Conservation (phyloP, 495 filamentous ascomycete species). For the Xylaria nigripes region DNA sequence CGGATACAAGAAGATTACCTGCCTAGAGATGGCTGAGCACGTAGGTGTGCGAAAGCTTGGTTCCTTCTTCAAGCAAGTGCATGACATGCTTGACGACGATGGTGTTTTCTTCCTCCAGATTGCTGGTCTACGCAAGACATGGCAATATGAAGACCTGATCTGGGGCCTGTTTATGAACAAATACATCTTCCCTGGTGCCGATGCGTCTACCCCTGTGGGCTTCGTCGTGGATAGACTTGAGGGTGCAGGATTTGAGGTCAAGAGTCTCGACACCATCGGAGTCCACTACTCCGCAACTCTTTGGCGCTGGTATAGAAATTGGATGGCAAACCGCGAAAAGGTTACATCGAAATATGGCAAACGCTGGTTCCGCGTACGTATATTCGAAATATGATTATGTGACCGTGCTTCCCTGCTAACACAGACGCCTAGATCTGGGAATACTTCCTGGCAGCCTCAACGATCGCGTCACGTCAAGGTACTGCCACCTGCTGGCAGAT, state of each 20-base stretch:
- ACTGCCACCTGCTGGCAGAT: slow-evolving; percentile 95
- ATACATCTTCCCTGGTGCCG: slow-evolving; percentile 83
- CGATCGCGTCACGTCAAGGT: slow-evolving; percentile 90
- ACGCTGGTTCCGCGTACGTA: slow-evolving; percentile 87
- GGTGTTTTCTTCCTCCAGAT: slow-evolving; percentile 79
- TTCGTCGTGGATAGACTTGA: slow-evolving; percentile 63
- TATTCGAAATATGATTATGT: background rate
- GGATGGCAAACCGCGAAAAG: slow-evolving; percentile 93
- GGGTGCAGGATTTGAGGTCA: slow-evolving; percentile 69
- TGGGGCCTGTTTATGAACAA: slow-evolving; percentile 93
- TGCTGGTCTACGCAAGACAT: slow-evolving; percentile 68
- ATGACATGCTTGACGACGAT: slow-evolving; percentile 84
- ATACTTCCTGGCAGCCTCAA: slow-evolving; percentile 90
- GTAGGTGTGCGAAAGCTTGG: slow-evolving; percentile 71
- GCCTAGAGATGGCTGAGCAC: slow-evolving; percentile 86
- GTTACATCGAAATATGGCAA: slow-evolving; percentile 92
- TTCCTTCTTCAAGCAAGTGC: slow-evolving; percentile 60
- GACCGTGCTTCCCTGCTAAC: background rate
- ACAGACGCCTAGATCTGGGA: slow-evolving; percentile 73
- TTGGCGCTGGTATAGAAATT: slow-evolving; percentile 99
- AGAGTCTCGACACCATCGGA: slow-evolving; percentile 75
- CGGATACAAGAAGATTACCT: slow-evolving; percentile 76
- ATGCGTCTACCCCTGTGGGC: slow-evolving; percentile 73
- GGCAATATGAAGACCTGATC: slow-evolving; percentile 85
- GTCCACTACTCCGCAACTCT: slow-evolving; percentile 96